Evolutionary conservation across 2,329 filamentous ascomycete genomes (phyloP).

Genomic region (Pseudogymnoascus sp.): DNA sequence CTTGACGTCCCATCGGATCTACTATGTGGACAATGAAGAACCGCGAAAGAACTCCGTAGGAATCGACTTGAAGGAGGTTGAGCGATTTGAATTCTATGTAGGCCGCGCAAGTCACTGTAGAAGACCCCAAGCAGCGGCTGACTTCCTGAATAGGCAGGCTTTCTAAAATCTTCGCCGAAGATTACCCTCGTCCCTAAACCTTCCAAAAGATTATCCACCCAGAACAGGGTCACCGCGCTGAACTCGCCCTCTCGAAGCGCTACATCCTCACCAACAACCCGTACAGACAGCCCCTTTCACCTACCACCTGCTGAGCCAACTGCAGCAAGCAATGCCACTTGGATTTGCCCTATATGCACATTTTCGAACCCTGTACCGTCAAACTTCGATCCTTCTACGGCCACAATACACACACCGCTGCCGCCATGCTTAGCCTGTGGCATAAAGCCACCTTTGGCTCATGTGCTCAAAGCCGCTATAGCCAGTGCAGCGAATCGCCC

Average conservation of each 20-base stretch:
- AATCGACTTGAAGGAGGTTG: slow-evolving; percentile 83
- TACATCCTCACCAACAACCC: slow-evolving; percentile 40
- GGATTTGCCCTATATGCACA: slow-evolving; percentile 93
- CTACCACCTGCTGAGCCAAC: slow-evolving; percentile 39
- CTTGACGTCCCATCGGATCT: slow-evolving; percentile 88
- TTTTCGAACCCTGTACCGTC: slow-evolving; percentile 89
- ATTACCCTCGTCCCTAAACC: slow-evolving; percentile 83
- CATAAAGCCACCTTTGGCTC: slow-evolving; percentile 79
- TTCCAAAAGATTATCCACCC: slow-evolving; percentile 55
- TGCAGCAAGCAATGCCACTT: slow-evolving; percentile 61
- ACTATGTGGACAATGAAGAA: slow-evolving; percentile 86
- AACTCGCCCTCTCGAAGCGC: slow-evolving; percentile 40
- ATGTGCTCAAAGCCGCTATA: slow-evolving; percentile 81
- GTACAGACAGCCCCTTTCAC: slow-evolving; percentile 38
- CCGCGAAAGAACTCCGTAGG: slow-evolving; percentile 78
- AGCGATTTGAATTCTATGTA: slow-evolving; percentile 84
- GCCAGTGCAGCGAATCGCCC: slow-evolving; percentile 58
- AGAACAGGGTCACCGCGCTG: slow-evolving; percentile 43
- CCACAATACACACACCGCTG: slow-evolving; percentile 69
- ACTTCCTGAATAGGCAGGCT: slow-evolving; percentile 60
- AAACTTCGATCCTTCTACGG: slow-evolving; percentile 82
- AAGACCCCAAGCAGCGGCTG: slow-evolving; percentile 11
- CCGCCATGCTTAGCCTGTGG: slow-evolving; percentile 89
- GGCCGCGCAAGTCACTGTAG: not conserved
- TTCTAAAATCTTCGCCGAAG: slow-evolving; percentile 91